These are phyloP conservation scores for Ceriops tagal DNA, from an alignment of 345 rosid species.

Conservation along the genomic window DNA sequence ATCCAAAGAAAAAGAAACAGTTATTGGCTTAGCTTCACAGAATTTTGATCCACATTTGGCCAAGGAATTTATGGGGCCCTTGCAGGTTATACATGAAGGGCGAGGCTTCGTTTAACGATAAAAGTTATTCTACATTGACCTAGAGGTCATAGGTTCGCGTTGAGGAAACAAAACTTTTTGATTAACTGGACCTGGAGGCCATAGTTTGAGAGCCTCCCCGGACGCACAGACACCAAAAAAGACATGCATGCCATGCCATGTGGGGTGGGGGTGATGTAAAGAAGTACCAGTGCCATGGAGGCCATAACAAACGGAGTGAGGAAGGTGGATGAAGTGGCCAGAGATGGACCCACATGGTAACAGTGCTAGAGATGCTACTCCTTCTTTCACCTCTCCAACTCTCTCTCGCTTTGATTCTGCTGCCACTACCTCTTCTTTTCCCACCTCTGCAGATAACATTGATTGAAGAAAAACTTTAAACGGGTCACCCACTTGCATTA, in stretches of 20 bases:
- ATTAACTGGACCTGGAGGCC: too few species aligned
- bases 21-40: too few species aligned
- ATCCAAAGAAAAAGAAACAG: background rate
- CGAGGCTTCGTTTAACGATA: too few species aligned
- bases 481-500: too few species aligned
- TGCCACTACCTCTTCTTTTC: constrained; percentile 15
- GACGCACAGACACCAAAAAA: too few species aligned
- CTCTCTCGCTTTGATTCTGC: constrained; percentile 15
- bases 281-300: constrained; percentile 76
- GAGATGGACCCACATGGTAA: constrained; percentile 80
- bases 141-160: too few species aligned
- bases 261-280: background rate
- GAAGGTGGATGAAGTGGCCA: constrained; percentile 86
- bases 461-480: background rate
- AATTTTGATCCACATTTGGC: too few species aligned
- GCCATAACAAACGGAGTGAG: constrained; percentile 79
- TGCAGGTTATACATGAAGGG: too few species aligned
- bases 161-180: too few species aligned
- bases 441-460: constrained; percentile 16
- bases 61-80: too few species aligned
- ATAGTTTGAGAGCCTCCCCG: too few species aligned
- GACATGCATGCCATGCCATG: background rate
- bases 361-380: constrained; percentile 84
- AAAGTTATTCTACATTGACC: too few species aligned
- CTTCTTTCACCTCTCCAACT: constrained; percentile 55